Evolutionary conservation across 78 protist genomes (phyloP), one percentile per base, ranked within the genome.

Genomic region (Trichosphaerium sp.): DNA sequence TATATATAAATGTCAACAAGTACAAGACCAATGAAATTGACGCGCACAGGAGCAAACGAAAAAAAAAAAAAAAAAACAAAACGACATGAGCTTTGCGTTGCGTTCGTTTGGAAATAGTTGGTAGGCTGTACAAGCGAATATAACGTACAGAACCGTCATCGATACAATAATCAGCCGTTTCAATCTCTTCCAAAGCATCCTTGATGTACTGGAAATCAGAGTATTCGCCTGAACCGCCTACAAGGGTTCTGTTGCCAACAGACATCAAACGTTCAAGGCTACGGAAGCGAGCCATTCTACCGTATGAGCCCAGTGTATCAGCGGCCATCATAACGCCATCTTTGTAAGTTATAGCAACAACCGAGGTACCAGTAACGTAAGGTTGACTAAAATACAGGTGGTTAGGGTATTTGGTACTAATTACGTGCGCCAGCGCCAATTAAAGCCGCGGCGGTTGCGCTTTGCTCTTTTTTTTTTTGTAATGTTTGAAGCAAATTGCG

Each of bases 311-410:
- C 42, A 88, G 68, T 14, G 92, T 90, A 57, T 93, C 97, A 0
- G 90, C 69, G 1, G 92, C 95, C 35, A 93, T 72, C 23, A 85
- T 63, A 44, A 93, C 91, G 38, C 97, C 97, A 32, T 78, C 94
- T 25, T 72, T 61, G 75, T 78, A 93, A 80, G 82, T 88, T 54
- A 93, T 34, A 31, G 85, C 97, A 40, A 90, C 57, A 21, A 93
- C 94, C 6, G 92, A 82, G 18, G 94, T 63, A 38, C 97, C 95
- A 54, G 97, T 90, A 32, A 88, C 94, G 58, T 65, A 65, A 23
- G 91, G 91, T 0, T 10, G 1, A 25, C 82, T 85, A 44, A 10
- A 7, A 55, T 55, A 10, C 29, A 34, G 11, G 59, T 29, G 59
- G 11, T 7, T 7, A 10, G 31, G 59, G 31, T n/a, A n/a, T n/a